These are phyloP conservation scores for Phytophthora parvispora DNA, from an alignment of 352 stramenopile species.

Conservation along the genomic window DNA sequence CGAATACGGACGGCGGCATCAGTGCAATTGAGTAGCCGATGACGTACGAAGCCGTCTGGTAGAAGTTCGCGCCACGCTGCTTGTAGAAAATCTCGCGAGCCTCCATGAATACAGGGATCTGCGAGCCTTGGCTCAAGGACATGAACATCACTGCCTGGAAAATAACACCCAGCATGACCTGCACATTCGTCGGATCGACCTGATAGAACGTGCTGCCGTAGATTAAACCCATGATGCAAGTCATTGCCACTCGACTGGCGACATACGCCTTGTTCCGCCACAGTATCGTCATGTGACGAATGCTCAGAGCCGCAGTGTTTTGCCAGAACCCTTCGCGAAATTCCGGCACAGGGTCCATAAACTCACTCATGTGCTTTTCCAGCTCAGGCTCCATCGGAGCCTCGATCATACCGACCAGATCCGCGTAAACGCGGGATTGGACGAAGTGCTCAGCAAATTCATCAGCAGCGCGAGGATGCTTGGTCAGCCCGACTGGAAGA, in stretches of 20 bases:
- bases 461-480: slow-evolving; percentile 29
- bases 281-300: slow-evolving; percentile 52
- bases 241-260: slow-evolving; percentile 22
- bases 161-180: slow-evolving; percentile 72
- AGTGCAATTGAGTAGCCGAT: slow-evolving; percentile 41
- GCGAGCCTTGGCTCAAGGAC: slow-evolving; percentile 66
- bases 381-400: too few relatives aligned
- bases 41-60: slow-evolving; percentile 71
- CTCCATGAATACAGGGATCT: slow-evolving; percentile 83
- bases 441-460: slow-evolving; percentile 33
- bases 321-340: slow-evolving; percentile 45
- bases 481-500: slow-evolving; percentile 7
- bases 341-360: slow-evolving; percentile 40
- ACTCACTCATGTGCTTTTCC: slow-evolving; percentile 14
- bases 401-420: slow-evolving; percentile 28
- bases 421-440: too few relatives aligned
- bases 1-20: slow-evolving; percentile 43
- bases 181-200: slow-evolving; percentile 38
- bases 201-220: slow-evolving; percentile 59
- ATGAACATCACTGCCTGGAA: slow-evolving; percentile 85
- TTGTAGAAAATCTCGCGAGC: slow-evolving; percentile 85
- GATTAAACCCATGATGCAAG: slow-evolving; percentile 53
- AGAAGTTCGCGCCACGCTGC: slow-evolving; percentile 80
- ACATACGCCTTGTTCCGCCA: slow-evolving; percentile 44
- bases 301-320: too few relatives aligned